Base-by-base conservation (phyloP, 2,329 filamentous ascomycete genomes). In the Trichoderma koningii region DNA sequence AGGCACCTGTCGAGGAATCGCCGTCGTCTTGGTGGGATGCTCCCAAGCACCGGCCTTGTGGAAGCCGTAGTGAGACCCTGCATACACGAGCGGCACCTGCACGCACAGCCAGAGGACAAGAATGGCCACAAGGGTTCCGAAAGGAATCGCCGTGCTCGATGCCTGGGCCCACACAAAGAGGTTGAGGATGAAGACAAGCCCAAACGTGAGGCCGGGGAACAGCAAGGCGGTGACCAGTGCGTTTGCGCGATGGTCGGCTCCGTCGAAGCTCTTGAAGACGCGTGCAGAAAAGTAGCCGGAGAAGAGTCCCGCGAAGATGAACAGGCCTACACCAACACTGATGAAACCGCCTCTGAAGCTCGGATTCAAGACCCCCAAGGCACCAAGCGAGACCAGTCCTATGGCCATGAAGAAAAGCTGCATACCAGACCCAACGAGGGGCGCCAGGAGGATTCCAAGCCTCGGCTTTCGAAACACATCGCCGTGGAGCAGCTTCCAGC, bases 131-230 rank as follows among this genome's bases (percentile, higher is more conserved):
- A 96, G 81, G 0, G 91, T 95, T 41, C 89, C 85, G 70, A 96
- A 93, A 0, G 92, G 92, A 41, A 96, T 88, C 1, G 92, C 92
- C 1, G 92, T 96, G 75, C 90, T 93, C 12, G 91, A 95, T 0
- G 92, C 91, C 76, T 96, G 91, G 0, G 91, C 89, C 92, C 92
- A 96, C 66, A 95, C 91, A 73, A 96, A 96, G 10, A 96, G 82
- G 75, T 96, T 96, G 66, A 96, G 83, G 56, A 94, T 83, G 77
- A 96, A 92, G 42, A 93, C 79, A 34, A 90, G 82, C 9, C 83
- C 81, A 73, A 96, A 96, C 0, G 91, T 79, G 6, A 95, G 82
- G 1, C 92, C 92, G 0, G 92, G 92, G 73, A 96, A 91, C 3
- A 96, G 82, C 10, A 89, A 80, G 0, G 90, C 91, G 3, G 92